phyloP scores from a whole-genome alignment of 768 basidiomycete species.

The Coprinopsis marcescibilis region DNA sequence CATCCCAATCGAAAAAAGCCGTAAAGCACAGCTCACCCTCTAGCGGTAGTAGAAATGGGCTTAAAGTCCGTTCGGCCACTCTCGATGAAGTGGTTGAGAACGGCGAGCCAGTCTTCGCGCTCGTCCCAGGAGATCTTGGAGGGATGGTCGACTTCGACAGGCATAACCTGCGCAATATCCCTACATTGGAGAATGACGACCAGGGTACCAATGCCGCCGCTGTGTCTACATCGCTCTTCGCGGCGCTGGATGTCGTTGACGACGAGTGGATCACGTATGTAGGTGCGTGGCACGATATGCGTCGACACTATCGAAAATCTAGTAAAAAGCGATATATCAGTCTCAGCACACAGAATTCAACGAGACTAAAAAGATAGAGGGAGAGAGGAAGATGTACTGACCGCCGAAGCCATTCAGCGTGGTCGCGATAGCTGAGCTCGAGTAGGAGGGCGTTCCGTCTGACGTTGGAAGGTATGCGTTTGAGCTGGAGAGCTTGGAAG shows the following conservation, averaged over 20 bases:
- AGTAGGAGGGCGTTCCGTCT: slow-evolving; percentile 72
- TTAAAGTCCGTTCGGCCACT: slow-evolving; percentile 71
- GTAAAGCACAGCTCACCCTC: slow-evolving; percentile 51
- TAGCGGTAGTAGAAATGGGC: slow-evolving; percentile 72
- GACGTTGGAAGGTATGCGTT: slow-evolving; percentile 72
- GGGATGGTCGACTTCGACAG: slow-evolving; percentile 79
- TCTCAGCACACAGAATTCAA: slow-evolving; percentile 9
- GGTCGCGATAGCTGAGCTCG: slow-evolving; percentile 54
- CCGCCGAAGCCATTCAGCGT: slow-evolving; percentile 59
- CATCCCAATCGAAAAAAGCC: slow-evolving; percentile 1
- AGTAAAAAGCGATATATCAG: slow-evolving; percentile 8
- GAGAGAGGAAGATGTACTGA: slow-evolving; percentile 30
- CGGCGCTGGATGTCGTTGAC: slow-evolving; percentile 71
- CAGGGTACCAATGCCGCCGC: slow-evolving; percentile 70
- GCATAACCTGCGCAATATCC: slow-evolving; percentile 75
- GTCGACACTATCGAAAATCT: slow-evolving; percentile 68
- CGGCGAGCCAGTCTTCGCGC: slow-evolving; percentile 66
- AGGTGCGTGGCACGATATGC: slow-evolving; percentile 65
- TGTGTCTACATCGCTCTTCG: slow-evolving; percentile 71
- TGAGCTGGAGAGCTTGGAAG: slow-evolving; percentile 80
- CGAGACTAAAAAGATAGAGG: slow-evolving; percentile 14
- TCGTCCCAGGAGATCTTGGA: slow-evolving; percentile 71
- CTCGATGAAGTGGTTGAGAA: slow-evolving; percentile 67
- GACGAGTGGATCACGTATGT: slow-evolving; percentile 72
- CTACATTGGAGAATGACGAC: slow-evolving; percentile 76